These are phyloP conservation scores for Lichtheimia ornata DNA, from an alignment of 371 early-diverging fungal species.

Conservation along the genomic window DNA sequence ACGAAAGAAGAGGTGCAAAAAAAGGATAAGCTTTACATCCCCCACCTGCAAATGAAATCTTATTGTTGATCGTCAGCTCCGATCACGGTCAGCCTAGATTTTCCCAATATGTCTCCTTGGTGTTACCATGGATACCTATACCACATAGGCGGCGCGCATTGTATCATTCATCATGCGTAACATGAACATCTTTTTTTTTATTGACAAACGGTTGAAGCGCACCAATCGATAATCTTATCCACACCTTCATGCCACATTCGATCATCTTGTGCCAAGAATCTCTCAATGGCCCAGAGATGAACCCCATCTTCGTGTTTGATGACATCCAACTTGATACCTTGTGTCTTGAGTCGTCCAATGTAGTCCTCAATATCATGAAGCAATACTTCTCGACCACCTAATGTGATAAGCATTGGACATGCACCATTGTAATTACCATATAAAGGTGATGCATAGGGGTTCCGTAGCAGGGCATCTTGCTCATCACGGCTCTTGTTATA, in stretches of 20 bases:
- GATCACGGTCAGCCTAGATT: too few species aligned
- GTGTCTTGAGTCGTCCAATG: constrained; percentile 17
- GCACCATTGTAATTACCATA: constrained; percentile 24
- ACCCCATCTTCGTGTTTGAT: constrained; percentile 21
- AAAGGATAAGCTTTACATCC: too few species aligned
- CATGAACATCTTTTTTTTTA: background rate
- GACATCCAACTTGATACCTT: constrained; percentile 30
- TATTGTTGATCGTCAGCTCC: too few species aligned
- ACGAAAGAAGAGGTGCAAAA: too few species aligned
- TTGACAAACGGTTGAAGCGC: background rate
- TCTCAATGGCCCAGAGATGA: constrained; percentile 31
- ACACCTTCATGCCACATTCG: constrained; percentile 17
- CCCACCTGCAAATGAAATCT: too few species aligned
- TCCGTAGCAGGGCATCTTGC: constrained; percentile 8
- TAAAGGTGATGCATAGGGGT: constrained; percentile 26
- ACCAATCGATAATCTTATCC: constrained; percentile 7
- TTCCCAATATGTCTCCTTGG: too few species aligned
- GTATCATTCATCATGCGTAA: too few species aligned
- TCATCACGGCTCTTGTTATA: constrained; percentile 8
- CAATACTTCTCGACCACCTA: constrained; percentile 31
- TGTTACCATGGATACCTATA: too few species aligned
- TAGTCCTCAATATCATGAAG: constrained; percentile 25
- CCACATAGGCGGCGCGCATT: too few species aligned
- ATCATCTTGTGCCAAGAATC: constrained; percentile 7
- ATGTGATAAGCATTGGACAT: constrained; percentile 30